Evolutionary conservation across 1,284 basidiomycete species (phyloP).

Genomic region (Cryptococcus floricola): DNA sequence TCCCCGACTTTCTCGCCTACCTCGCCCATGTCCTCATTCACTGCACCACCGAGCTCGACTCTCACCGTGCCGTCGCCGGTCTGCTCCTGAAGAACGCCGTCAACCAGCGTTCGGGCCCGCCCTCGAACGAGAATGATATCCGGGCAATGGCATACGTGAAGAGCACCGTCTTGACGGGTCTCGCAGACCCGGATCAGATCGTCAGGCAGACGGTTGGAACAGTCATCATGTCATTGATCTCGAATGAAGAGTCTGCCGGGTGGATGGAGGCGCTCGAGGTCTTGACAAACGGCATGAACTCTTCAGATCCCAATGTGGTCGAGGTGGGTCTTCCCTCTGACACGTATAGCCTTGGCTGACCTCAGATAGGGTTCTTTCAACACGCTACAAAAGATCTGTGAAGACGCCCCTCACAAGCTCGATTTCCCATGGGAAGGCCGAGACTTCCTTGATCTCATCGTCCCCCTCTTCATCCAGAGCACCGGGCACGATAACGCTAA

Average conservation of each 20-base stretch:
- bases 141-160: conserved; percentile 72
- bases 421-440: conserved; percentile 82
- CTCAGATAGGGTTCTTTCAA: conserved; percentile 78
- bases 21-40: conserved; percentile 86
- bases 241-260: conserved; percentile 75
- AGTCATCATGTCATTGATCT: conserved; percentile 81
- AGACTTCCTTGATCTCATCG: conserved; percentile 85
- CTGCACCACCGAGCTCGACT: conserved; percentile 65
- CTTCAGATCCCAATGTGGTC: conserved; percentile 66
- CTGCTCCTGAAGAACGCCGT: conserved; percentile 94
- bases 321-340: conserved; percentile 61
- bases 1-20: conserved; percentile 94
- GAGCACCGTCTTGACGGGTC: conserved; percentile 70
- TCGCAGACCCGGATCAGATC: conserved; percentile 73
- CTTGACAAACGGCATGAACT: conserved; percentile 72
- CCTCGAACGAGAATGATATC: conserved; percentile 27
- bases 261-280: conserved; percentile 89
- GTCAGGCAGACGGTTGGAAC: conserved; percentile 87
- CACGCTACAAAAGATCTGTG: conserved; percentile 90
- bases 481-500: conserved; percentile 66
- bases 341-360: neutral
- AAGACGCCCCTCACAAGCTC: conserved; percentile 93
- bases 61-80: conserved; percentile 90
- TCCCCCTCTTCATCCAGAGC: conserved; percentile 86
- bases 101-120: conserved; percentile 25